Percentiles rank a stretch among this genome's conserved stretches.
Conservation (phyloP, 495 filamentous ascomycete species). For the Xeromyces bisporus region DNA sequence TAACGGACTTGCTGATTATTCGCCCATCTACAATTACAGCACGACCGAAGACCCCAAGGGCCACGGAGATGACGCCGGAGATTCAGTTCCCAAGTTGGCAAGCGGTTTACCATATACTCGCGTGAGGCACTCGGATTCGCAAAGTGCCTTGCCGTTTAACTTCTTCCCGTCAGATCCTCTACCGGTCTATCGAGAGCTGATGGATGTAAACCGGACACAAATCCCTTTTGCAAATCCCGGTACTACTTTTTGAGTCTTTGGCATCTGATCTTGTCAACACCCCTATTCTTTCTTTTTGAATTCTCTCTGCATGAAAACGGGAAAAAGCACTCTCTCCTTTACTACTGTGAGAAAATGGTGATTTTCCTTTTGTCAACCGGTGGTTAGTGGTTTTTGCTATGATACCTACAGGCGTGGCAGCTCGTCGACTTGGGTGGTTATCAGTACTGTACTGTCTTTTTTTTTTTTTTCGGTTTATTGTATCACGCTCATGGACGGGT, state of each 20-base stretch:
- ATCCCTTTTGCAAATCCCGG: too few relatives aligned
- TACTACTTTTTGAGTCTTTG: constrained; percentile 14
- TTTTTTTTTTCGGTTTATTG: too few relatives aligned
- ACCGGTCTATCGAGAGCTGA: constrained; percentile 7
- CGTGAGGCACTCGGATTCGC: constrained; percentile 10
- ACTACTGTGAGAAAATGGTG: background rate
- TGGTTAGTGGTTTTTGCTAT: too few relatives aligned
- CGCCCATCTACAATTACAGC: constrained; percentile 20
- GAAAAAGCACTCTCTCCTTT: too few relatives aligned
- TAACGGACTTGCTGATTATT: constrained; percentile 9
- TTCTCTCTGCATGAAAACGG: too few relatives aligned
- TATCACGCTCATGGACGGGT: too few relatives aligned
- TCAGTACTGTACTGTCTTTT: too few relatives aligned
- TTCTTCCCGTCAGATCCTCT: constrained; percentile 7
- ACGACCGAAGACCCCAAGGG: constrained; percentile 14
- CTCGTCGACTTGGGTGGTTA: too few relatives aligned
- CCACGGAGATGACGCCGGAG: constrained; percentile 3
- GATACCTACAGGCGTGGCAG: too few relatives aligned
- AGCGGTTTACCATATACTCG: constrained; percentile 24
- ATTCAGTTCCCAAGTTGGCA: constrained; percentile 12
- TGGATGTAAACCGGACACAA: constrained; percentile 11
- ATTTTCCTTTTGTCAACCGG: background rate
- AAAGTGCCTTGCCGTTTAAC: constrained; percentile 3
- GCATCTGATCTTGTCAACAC: constrained; percentile 4
- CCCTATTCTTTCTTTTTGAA: background rate